Evolutionary conservation across 192 early-diverging fungal species (phyloP).

Genomic region (Linnemannia elongata): DNA sequence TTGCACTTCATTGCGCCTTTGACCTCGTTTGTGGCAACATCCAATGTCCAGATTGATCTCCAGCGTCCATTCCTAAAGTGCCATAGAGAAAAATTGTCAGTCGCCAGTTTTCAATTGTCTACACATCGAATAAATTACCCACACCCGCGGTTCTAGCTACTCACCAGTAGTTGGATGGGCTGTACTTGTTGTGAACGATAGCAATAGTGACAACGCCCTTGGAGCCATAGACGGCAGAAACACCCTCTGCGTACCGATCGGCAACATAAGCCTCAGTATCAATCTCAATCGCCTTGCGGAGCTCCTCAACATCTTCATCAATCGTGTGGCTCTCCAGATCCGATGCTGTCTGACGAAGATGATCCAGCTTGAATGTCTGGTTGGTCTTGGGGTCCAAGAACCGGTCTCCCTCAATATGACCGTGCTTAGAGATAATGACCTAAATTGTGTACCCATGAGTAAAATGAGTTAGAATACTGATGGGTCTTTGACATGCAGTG

Average conservation of each 20-base stretch:
- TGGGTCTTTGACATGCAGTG: not conserved
- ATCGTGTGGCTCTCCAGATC: constrained; percentile 45
- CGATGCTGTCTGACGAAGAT: constrained; percentile 71
- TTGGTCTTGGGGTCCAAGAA: constrained; percentile 84
- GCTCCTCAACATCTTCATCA: constrained; percentile 54
- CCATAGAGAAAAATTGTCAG: not conserved
- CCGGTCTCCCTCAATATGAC: constrained; percentile 72
- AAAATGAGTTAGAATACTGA: not conserved
- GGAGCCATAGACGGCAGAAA: constrained; percentile 71
- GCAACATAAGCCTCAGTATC: constrained; percentile 73
- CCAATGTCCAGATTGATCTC: constrained; percentile 86
- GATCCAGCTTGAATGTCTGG: constrained; percentile 83
- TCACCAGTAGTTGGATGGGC: constrained; percentile 93
- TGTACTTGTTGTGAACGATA: constrained; percentile 94
- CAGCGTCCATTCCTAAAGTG: constrained; percentile 88
- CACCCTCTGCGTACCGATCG: constrained; percentile 88
- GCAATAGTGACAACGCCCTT: constrained; percentile 67
- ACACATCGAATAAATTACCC: not conserved
- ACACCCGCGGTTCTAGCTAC: not conserved
- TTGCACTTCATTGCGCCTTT: constrained; percentile 81
- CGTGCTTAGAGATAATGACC: constrained; percentile 85
- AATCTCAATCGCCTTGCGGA: constrained; percentile 71
- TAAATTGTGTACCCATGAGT: constrained; percentile 22
- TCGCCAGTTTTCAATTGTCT: not conserved
- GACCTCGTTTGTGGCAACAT: constrained; percentile 69